Base-by-base conservation (phyloP, 2,329 filamentous ascomycete genomes). In the Diaporthe sp. region DNA sequence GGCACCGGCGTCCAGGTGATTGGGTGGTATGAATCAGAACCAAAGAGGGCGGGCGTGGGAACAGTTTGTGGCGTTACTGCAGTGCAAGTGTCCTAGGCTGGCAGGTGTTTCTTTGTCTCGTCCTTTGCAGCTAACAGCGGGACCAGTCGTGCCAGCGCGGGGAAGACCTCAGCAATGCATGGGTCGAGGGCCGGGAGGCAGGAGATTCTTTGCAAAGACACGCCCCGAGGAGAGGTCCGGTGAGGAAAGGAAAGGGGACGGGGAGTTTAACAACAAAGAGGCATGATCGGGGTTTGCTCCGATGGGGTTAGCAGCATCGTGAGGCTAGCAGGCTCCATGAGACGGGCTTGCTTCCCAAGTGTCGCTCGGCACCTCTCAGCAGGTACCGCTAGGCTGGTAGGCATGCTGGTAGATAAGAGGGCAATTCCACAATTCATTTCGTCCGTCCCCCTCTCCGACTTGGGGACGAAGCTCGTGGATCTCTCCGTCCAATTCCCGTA, bases 271-370 rank as follows among this genome's bases (percentile, higher is more conserved):
- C 33, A 55, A 72, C 35, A 22, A 55, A 64, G 35, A 28, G 57
- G 33, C 22, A 19, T 28, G 67, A n/a, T 35, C 28, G 52, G 52
- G 25, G 55, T 15, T 30, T 72, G 70, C 33, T 64, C 70, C 8
- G 70, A 72, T 72, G 70, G 50, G 70, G 70, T 72, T 72, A 72
- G 70, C 38, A 72, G 28, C 38, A 22, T 72, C 70, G 55, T 42
- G 40, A 60, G 52, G 22, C 68, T 50, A 47, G 54, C 55, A 47
- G 47, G 70, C 47, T 40, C 64, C 47, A 72, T 30, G 70, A 72
- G 70, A 50, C 70, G 57, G 57, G 25, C 45, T 72, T 54, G 35
- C 57, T 38, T 52, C 42, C 57, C 45, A 54, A 30, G 33, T 42
- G 45, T 52, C 22, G 42, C 57, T 72, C 42, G 69, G 69, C 55